Conservation (phyloP, 2,329 filamentous ascomycete species). For the Cephalotrichum gorgonifer region DNA sequence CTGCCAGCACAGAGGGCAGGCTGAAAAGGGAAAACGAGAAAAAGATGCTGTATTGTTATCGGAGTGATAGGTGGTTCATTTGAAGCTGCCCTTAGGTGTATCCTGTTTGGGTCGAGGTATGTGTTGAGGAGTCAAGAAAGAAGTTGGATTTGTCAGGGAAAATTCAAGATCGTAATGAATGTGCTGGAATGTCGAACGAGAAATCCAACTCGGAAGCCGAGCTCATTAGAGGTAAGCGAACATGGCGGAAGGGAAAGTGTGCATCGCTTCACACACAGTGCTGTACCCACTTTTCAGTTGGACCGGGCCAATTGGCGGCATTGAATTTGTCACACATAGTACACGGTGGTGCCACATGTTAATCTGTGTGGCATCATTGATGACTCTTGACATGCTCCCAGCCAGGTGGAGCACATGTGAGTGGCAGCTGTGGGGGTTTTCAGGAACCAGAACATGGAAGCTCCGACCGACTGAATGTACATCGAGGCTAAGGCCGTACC, state of each 20-base stretch:
- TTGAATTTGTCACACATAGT: constrained; percentile 1
- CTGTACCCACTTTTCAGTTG: not conserved
- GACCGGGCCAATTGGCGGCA: not conserved
- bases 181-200: constrained; percentile 1
- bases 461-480: no score
- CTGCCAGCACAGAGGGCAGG: no score
- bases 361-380: no score
- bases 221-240: not conserved
- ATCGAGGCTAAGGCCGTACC: no score
- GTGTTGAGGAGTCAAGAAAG: not conserved
- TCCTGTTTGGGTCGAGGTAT: not conserved
- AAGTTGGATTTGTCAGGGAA: not conserved
- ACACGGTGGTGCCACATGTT: not conserved
- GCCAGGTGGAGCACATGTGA: no score
- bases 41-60: not conserved
- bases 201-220: not conserved
- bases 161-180: not conserved
- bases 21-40: no score
- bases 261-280: not conserved
- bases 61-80: not conserved
- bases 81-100: not conserved
- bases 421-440: no score
- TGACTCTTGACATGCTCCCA: no score
- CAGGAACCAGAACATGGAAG: no score
- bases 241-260: not conserved